Base-by-base conservation (phyloP, 1,284 basidiomycete species). In the Austroboletus sp. region DNA sequence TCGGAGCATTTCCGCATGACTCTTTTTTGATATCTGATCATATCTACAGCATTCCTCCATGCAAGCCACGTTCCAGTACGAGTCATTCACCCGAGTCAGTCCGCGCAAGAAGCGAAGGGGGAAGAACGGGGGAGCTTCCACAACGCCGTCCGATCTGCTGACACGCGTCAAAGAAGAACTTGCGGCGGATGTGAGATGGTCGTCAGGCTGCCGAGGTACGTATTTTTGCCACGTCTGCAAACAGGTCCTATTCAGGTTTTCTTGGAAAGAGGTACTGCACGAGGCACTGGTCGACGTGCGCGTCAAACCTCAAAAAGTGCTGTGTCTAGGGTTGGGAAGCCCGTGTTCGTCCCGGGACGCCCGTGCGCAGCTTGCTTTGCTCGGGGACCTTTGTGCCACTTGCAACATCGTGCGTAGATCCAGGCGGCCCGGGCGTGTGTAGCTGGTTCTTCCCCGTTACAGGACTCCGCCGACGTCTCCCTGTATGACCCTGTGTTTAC, bases 301-400 rank as follows among this genome's bases (percentile, higher is more conserved):
- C 46, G 38, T 52, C 46, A 25, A 53, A 44, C 52, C 60, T 49
- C 46, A 51, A 51, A 56, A 51, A 23, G 58, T 72, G 33, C 62
- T 86, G 40, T 87, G 85, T 62, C 73, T 87, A 13, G 84, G 84
- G 16, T 68, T 87, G 30, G 84, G 84, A 46, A 83, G 80, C 61
- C 84, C 84, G 10, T 67, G 70, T 7, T 59, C 66, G 39, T 85
- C 81, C 43, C 67, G 68, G 42, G 76, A 78, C 50, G 73, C 84
- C 34, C 75, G 80, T 46, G 75, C 74, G 23, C 84, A 87, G 53
- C 75, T 87, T 26, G 80, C 73, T 21, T 76, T 85, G 58, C 71
- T 87, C 52, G 68, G 77, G 38, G 69, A 72, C 47, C 59, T 76
- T 33, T 80, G 77, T 60, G 64, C 75, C 42, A 58, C 60, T 53